Conservation (phyloP, 352 stramenopile species). For the Globisporangium recalcitrans region DNA sequence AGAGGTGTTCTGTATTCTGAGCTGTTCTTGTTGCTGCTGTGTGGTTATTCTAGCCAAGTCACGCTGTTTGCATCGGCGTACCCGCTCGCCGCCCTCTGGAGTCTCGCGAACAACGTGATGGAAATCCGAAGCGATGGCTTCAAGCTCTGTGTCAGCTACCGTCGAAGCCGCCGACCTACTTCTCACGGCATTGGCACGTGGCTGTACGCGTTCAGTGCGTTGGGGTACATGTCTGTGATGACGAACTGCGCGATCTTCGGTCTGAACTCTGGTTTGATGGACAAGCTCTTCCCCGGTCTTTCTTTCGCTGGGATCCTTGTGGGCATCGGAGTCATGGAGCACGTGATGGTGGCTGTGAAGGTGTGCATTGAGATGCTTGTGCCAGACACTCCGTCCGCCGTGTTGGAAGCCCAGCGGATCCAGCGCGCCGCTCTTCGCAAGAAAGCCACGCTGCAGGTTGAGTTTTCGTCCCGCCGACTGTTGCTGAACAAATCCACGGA, state of each 20-base stretch:
- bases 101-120: slow-evolving; percentile 92
- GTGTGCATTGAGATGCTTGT: slow-evolving; percentile 79
- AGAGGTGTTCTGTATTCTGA: neutral
- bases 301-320: slow-evolving; percentile 57
- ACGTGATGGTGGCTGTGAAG: slow-evolving; percentile 75
- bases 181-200: slow-evolving; percentile 90
- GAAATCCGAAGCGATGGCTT: slow-evolving; percentile 94
- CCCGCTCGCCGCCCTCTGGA: slow-evolving; percentile 90
- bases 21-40: slow-evolving; percentile 14
- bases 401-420: slow-evolving; percentile 65
- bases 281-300: slow-evolving; percentile 60
- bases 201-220: slow-evolving; percentile 86
- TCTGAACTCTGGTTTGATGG: slow-evolving; percentile 83
- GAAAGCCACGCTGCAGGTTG: slow-evolving; percentile 65
- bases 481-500: slow-evolving; percentile 12
- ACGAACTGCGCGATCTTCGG: slow-evolving; percentile 95
- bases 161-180: slow-evolving; percentile 56
- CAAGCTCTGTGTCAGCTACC: slow-evolving; percentile 88
- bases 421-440: slow-evolving; percentile 60
- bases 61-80: slow-evolving; percentile 93
- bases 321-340: slow-evolving; percentile 57
- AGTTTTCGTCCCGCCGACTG: slow-evolving; percentile 55
- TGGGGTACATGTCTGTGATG: slow-evolving; percentile 90
- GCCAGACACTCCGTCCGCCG: slow-evolving; percentile 52
- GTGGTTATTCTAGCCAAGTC: slow-evolving; percentile 74